Conservation (phyloP, 768 basidiomycete genomes). For the Boletus rufocinnamomeus region DNA sequence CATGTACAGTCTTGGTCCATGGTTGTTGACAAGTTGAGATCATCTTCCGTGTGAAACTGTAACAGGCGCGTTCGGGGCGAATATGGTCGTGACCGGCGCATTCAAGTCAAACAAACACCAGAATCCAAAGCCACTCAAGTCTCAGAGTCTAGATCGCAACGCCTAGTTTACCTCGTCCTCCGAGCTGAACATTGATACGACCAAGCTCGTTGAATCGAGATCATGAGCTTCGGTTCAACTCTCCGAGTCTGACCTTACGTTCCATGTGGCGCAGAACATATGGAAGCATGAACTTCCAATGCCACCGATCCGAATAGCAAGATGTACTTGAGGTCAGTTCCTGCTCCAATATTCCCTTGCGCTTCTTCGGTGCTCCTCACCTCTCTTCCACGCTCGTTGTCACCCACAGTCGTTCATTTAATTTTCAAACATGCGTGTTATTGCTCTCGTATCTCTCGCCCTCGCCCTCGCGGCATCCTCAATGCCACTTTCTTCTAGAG, state of each 20-base stretch:
- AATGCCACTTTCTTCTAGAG: conserved; percentile 1
- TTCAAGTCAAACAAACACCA: no score
- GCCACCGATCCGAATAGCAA: not conserved
- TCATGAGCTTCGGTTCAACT: not conserved
- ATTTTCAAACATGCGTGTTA: conserved; percentile 15
- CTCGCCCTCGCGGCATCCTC: conserved; percentile 10
- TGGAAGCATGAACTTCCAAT: not conserved
- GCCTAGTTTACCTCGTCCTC: not conserved
- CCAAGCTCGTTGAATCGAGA: not conserved
- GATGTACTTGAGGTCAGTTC: not conserved
- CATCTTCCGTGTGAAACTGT: no score
- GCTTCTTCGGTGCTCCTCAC: not conserved
- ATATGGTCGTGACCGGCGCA: no score
- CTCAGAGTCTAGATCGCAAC: no score
- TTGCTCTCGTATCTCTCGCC: conserved; percentile 10
- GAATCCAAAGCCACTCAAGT: not conserved
- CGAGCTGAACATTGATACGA: not conserved
- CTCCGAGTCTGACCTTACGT: not conserved
- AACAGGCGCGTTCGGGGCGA: no score
- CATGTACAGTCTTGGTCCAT: no score
- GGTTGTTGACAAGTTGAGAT: no score
- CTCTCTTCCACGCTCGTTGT: conserved; percentile 1
- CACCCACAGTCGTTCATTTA: conserved; percentile 3
- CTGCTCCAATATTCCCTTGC: not conserved
- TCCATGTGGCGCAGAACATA: not conserved